These are phyloP conservation scores for Magnusiomyces ingens DNA, from an alignment of 1,139 yeast genomes.

Conservation along the genomic window DNA sequence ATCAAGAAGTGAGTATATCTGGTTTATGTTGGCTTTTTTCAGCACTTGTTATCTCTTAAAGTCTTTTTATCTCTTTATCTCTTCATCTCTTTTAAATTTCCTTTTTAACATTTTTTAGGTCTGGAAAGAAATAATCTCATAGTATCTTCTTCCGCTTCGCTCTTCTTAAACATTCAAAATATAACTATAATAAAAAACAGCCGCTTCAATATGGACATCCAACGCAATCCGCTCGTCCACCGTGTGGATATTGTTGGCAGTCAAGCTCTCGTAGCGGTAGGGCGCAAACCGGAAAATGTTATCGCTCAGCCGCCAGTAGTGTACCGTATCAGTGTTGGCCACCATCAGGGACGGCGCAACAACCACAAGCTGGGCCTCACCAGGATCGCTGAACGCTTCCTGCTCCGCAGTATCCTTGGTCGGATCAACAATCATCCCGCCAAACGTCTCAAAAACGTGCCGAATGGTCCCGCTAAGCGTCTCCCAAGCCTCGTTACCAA, in stretches of 20 bases:
- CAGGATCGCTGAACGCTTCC: no score
- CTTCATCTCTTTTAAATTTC: background rate
- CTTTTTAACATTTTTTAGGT: constrained; percentile 15
- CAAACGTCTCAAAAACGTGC: constrained; percentile 11
- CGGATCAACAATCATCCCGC: constrained; percentile 21
- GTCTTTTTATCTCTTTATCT: background rate
- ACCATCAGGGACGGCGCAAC: constrained; percentile 64
- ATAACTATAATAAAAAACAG: constrained; percentile 55
- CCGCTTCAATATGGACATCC: constrained; percentile 48
- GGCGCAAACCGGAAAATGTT: constrained; percentile 67
- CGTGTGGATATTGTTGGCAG: constrained; percentile 40
- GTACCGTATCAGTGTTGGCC: constrained; percentile 80
- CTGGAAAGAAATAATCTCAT: constrained; percentile 23
- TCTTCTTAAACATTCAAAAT: constrained; percentile 34
- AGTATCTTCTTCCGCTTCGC: background rate
- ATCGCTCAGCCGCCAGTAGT: constrained; percentile 67
- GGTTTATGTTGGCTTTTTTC: background rate
- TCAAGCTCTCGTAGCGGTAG: constrained; percentile 16
- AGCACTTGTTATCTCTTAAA: background rate
- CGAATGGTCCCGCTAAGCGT: constrained; percentile 47
- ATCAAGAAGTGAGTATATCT: constrained; percentile 60
- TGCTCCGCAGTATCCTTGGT: no score
- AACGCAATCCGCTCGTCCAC: constrained; percentile 51
- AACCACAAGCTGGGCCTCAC: constrained; percentile 35
- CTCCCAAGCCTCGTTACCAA: constrained; percentile 44